Evolutionary conservation across 1,284 basidiomycete genomes (phyloP).

Genomic region (Mycocalia duriaeana): DNA sequence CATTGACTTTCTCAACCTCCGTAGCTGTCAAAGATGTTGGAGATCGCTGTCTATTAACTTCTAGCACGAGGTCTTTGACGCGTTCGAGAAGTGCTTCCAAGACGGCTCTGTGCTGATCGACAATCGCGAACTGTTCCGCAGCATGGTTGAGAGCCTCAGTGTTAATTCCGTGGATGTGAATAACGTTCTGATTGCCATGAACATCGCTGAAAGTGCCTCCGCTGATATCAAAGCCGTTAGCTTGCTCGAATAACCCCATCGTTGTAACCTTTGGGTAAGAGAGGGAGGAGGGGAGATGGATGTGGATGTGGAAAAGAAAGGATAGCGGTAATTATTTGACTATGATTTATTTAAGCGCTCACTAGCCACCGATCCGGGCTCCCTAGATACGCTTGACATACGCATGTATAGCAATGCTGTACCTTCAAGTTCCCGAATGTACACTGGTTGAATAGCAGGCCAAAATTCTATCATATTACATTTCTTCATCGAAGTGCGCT

Average conservation of each 20-base stretch:
- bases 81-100: not conserved
- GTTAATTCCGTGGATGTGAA: not conserved
- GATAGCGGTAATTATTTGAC: too few species aligned
- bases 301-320: too few species aligned
- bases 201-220: not conserved
- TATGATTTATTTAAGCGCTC: too few species aligned
- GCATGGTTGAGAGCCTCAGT: not conserved
- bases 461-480: too few species aligned
- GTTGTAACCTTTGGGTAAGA: too few species aligned
- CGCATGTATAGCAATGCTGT: too few species aligned
- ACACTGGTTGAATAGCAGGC: too few species aligned
- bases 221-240: not conserved
- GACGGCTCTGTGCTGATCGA: constrained; percentile 2
- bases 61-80: not conserved
- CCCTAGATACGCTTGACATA: too few species aligned
- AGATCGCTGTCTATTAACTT: not conserved
- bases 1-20: not conserved
- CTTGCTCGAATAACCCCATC: not conserved
- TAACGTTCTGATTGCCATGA: not conserved
- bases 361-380: too few species aligned
- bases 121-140: not conserved
- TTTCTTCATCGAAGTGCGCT: too few species aligned
- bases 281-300: too few species aligned
- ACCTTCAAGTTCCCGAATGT: too few species aligned
- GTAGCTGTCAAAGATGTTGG: not conserved